phyloP scores from a whole-genome alignment of 2,329 filamentous ascomycete species.

The Aureobasidium sp. region DNA sequence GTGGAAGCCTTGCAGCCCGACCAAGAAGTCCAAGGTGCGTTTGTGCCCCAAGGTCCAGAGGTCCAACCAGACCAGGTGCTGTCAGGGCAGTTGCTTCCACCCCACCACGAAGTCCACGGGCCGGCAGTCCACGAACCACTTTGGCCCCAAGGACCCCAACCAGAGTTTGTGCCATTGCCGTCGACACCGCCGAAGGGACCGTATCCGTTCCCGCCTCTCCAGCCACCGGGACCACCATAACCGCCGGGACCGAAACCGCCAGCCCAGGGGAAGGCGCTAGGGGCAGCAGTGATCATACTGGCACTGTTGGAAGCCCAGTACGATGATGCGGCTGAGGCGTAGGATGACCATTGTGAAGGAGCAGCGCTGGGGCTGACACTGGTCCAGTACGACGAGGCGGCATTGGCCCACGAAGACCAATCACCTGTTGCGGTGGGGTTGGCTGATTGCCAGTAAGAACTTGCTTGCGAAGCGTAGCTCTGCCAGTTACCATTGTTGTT shows the following conservation, averaged over 20 bases:
- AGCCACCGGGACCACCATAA: constrained; percentile 24
- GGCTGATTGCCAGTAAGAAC: constrained; percentile 21
- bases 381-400: constrained; percentile 26
- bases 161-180: constrained; percentile 26
- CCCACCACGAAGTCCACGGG: constrained; percentile 42
- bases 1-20: constrained; percentile 36
- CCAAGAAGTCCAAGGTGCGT: constrained; percentile 41
- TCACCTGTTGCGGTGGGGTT: constrained; percentile 29
- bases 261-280: constrained; percentile 21
- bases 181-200: constrained; percentile 26
- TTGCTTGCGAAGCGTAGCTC: constrained; percentile 20
- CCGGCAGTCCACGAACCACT: constrained; percentile 35
- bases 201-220: constrained; percentile 24
- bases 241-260: constrained; percentile 17
- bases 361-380: constrained; percentile 16
- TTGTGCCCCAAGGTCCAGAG: constrained; percentile 32
- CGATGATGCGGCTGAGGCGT: constrained; percentile 20
- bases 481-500: constrained; percentile 16
- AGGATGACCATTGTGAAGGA: constrained; percentile 18
- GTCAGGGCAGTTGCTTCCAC: constrained; percentile 34
- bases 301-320: constrained; percentile 16
- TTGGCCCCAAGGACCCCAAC: constrained; percentile 37
- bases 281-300: constrained; percentile 10
- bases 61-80: constrained; percentile 41
- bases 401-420: constrained; percentile 34